Evolutionary conservation across 116 monocot genomes (phyloP).

Genomic region (Zostera marina): DNA sequence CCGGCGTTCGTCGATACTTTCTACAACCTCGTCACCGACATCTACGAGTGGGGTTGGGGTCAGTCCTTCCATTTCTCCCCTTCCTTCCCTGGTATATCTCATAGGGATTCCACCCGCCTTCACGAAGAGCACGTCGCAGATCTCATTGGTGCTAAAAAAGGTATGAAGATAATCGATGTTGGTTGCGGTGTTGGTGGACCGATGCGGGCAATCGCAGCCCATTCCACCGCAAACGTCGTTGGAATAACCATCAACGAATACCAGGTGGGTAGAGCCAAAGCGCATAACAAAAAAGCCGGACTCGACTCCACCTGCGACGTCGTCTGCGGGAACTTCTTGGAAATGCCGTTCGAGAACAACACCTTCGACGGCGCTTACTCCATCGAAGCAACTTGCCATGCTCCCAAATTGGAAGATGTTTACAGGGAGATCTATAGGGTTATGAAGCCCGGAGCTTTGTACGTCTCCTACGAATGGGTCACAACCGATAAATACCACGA

Average conservation of each 20-base stretch:
- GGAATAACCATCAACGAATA: slow-evolving; percentile 94
- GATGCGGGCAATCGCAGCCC: slow-evolving; percentile 73
- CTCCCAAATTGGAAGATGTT: slow-evolving; percentile 47
- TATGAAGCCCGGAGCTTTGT: slow-evolving; percentile 38
- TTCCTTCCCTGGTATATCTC: slow-evolving; percentile 42
- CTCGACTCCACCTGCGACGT: slow-evolving; percentile 59
- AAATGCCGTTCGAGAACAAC: slow-evolving; percentile 43
- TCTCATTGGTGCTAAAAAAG: slow-evolving; percentile 49
- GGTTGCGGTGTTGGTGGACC: slow-evolving; percentile 85
- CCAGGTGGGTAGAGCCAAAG: slow-evolving; percentile 55
- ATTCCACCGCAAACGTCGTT: slow-evolving; percentile 35
- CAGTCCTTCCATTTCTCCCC: slow-evolving; percentile 91
- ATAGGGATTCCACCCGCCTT: slow-evolving; percentile 51
- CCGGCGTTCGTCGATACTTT: slow-evolving; percentile 81
- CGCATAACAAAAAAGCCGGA: slow-evolving; percentile 69
- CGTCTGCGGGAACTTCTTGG: slow-evolving; percentile 55
- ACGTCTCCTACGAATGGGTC: slow-evolving; percentile 69
- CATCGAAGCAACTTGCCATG: slow-evolving; percentile 74
- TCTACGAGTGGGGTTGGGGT: slow-evolving; percentile 90
- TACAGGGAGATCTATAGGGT: slow-evolving; percentile 52
- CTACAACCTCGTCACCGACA: slow-evolving; percentile 86
- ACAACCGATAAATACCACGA: slow-evolving; percentile 31
- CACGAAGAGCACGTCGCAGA: slow-evolving; percentile 64
- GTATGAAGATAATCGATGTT: slow-evolving; percentile 46
- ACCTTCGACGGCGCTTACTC: slow-evolving; percentile 62